phyloP scores from a whole-genome alignment of 2,329 filamentous ascomycete genomes.

The Aureobasidium sp. region DNA sequence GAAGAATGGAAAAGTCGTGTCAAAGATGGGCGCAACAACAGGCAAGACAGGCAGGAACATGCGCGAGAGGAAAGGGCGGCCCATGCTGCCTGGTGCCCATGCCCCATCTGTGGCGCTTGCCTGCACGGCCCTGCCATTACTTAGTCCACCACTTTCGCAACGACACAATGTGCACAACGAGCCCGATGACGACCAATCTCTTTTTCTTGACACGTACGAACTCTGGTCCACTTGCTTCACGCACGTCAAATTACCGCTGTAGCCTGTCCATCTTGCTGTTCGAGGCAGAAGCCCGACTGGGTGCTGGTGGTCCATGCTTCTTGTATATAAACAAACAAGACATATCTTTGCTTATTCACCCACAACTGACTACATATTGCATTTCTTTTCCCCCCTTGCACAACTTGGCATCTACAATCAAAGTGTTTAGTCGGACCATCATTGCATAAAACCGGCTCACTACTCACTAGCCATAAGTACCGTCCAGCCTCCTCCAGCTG shows the following conservation, averaged over 20 bases:
- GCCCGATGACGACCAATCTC: conserved; percentile 11
- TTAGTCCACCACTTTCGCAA: not conserved
- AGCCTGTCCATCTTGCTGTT: too few species aligned
- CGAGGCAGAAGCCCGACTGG: not conserved
- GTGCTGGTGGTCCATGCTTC: not conserved
- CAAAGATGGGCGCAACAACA: too few species aligned
- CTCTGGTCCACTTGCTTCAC: conserved; percentile 9
- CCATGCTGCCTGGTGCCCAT: too few species aligned
- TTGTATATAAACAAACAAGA: conserved; percentile 3
- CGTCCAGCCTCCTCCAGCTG: conserved; percentile 1
- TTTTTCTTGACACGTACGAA: conserved; percentile 3
- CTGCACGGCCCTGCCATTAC: too few species aligned
- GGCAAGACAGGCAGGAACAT: too few species aligned
- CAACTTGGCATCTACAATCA: not conserved
- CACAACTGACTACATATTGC: not conserved
- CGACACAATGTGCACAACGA: conserved; percentile 7
- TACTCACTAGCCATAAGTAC: conserved; percentile 8
- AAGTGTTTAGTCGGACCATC: not conserved
- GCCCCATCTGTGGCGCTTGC: too few species aligned
- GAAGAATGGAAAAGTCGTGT: too few species aligned
- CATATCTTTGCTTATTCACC: too few species aligned
- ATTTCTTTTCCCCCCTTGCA: conserved; percentile 1
- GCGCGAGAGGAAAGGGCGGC: too few species aligned
- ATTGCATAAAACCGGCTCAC: conserved; percentile 1
- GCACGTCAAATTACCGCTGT: conserved; percentile 9